Base-by-base conservation (phyloP, 306 rosid genomes). In the Canavalia ensiformis region DNA sequence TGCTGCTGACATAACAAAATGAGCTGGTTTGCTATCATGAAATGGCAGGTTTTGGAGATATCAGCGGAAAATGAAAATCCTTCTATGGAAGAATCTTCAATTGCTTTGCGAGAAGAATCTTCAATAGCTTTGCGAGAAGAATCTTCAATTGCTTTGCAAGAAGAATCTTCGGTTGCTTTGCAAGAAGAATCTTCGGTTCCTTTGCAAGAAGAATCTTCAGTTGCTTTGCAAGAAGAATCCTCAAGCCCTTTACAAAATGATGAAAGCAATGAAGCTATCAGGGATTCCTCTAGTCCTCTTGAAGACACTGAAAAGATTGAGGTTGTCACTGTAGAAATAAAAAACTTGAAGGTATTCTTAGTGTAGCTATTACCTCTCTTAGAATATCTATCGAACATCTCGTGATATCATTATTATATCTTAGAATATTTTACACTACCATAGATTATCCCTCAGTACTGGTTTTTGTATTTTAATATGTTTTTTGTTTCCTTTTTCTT, bases 331-430 rank as follows among this genome's bases (percentile, higher is more conserved):
- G 84, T 82, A 35, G 97, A 88, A 76, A 77, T 89, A 29, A 64
- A 80, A 81, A 83, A 37, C 79, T 89, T 95, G 82, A 90, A 91
- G 95, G 98, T 91, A 78, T 72, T 50, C 74, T 75, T 44, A 81
- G 45, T 80, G 35, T 69, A 76, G 49, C 25, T 60, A 52, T 72
- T 60, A 37, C 5, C 62, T 67, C 42, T 3, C 6, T 68, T 42
- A 37, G 49, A 64, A 64, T 64, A 54, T 74, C 29, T 62, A 42
- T 42, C 30, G 51, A 51, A 10, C 41, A 2, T 72, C 18, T 33
- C 55, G 13, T 29, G 13, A 37, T 35, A 28, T 80, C 46, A 11
- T 28, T 59, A 12, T 49, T 80, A 33, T 47, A 68, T 44, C 44
- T 67, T 41, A 68, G 3, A 57, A 79, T 55, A 78, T 47, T 58